A percentile compares a stretch with the other conserved stretches of the same genome.
Evolutionary conservation across 176 grass and related monocot species (phyloP).

Genomic region (Tuctoria greenei): DNA sequence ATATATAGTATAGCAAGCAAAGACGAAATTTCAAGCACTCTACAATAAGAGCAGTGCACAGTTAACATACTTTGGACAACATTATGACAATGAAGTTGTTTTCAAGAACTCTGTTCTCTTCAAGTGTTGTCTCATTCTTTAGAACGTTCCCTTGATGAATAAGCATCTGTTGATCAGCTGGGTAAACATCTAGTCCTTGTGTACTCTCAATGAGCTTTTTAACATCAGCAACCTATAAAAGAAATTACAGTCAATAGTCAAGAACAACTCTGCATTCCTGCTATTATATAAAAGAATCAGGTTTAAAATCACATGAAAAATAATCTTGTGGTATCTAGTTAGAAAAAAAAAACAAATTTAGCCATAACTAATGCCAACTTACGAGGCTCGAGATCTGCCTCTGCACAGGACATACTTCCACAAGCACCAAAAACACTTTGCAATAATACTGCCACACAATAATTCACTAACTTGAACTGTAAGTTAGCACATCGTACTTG

Average conservation of each 20-base stretch:
- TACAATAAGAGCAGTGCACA: background rate
- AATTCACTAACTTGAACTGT: background rate
- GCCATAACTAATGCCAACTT: background rate
- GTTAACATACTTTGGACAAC: slow-evolving; percentile 64
- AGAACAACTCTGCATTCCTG: background rate
- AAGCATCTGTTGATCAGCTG: slow-evolving; percentile 77
- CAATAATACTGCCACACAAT: background rate
- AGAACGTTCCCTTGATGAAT: slow-evolving; percentile 76
- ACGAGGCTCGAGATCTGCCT: background rate
- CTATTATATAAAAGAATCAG: background rate
- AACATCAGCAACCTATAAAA: slow-evolving; percentile 62
- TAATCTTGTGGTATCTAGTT: background rate
- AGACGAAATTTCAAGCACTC: background rate
- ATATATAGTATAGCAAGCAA: background rate
- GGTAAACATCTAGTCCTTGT: slow-evolving; percentile 66
- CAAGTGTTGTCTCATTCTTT: slow-evolving; percentile 71
- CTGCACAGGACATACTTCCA: background rate
- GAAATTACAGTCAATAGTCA: background rate
- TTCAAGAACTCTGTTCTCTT: slow-evolving; percentile 79
- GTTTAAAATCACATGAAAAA: background rate
- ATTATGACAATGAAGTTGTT: slow-evolving; percentile 84
- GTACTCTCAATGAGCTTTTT: slow-evolving; percentile 67
- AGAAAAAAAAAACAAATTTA: background rate
- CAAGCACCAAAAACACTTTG: background rate
- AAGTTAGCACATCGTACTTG: background rate